Evolutionary conservation across 352 stramenopile species (phyloP).

Genomic region (Phytophthora crassamura): DNA sequence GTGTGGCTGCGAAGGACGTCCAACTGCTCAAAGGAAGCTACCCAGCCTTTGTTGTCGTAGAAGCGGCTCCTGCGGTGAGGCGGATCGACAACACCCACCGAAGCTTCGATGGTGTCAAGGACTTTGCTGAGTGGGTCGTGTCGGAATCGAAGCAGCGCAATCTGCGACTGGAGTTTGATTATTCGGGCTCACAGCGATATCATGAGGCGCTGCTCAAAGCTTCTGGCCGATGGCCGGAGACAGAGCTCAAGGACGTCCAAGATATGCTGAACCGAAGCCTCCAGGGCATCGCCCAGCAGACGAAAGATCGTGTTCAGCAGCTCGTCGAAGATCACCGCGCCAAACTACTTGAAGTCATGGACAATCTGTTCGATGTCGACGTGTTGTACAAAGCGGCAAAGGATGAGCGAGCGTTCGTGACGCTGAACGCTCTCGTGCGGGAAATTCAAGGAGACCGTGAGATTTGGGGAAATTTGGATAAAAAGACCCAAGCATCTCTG

Average conservation of each 20-base stretch:
- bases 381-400: constrained; percentile 26
- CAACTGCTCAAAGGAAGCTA: constrained; percentile 50
- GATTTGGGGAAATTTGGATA: constrained; percentile 34
- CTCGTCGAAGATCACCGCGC: constrained; percentile 34
- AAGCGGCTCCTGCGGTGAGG: constrained; percentile 39
- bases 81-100: not conserved
- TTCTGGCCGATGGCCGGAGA: constrained; percentile 26
- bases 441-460: constrained; percentile 14
- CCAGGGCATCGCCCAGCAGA: constrained; percentile 9
- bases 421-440: constrained; percentile 17
- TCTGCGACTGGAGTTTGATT: constrained; percentile 16
- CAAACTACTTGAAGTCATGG: constrained; percentile 16
- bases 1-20: not conserved
- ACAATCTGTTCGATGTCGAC: constrained; percentile 46
- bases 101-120: constrained; percentile 19
- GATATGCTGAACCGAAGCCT: constrained; percentile 33
- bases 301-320: constrained; percentile 26
- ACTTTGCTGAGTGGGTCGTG: constrained; percentile 37
- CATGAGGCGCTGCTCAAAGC: constrained; percentile 25
- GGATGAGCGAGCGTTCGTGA: constrained; percentile 15
- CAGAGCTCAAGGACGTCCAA: constrained; percentile 33
- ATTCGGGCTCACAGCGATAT: not conserved
- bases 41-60: constrained; percentile 33
- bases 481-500: constrained; percentile 15
- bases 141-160: constrained; percentile 28